Evolutionary conservation across 148 eudicot species (phyloP).

Genomic region (Vaccinium corymbosum): DNA sequence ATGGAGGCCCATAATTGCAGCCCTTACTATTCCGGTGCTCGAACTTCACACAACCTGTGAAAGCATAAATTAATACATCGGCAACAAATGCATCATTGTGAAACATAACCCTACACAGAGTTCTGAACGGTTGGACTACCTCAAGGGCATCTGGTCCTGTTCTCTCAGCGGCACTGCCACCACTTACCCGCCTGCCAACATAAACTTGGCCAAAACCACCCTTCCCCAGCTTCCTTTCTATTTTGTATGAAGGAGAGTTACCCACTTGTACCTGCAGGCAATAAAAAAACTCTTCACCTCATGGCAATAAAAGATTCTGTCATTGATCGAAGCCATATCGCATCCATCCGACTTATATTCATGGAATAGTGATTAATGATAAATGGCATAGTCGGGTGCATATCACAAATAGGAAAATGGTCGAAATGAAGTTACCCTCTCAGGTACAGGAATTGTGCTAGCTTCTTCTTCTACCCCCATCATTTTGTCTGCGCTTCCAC

Average conservation of each 20-base stretch:
- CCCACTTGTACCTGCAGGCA: slow-evolving; percentile 79
- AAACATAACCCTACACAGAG: neutral
- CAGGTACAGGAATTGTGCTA: slow-evolving; percentile 78
- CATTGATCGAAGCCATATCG: neutral
- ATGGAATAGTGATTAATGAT: neutral
- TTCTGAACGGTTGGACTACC: slow-evolving; percentile 32
- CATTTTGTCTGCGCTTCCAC: slow-evolving; percentile 69
- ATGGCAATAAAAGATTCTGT: neutral
- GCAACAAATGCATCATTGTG: neutral
- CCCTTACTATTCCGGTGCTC: slow-evolving; percentile 92
- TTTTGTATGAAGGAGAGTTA: slow-evolving; percentile 66
- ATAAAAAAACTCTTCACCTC: neutral
- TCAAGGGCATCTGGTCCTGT: slow-evolving; percentile 66
- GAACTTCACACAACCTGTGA: slow-evolving; percentile 77
- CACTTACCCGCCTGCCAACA: slow-evolving; percentile 69
- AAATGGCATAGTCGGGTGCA: neutral
- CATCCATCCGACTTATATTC: neutral
- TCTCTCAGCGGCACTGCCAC: slow-evolving; percentile 66
- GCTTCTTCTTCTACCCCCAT: slow-evolving; percentile 70
- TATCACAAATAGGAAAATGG: neutral
- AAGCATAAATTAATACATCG: neutral
- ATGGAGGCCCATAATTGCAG: slow-evolving; percentile 85
- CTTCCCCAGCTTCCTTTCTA: slow-evolving; percentile 79
- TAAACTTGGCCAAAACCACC: slow-evolving; percentile 95
- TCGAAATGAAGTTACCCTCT: slow-evolving; percentile 50